Evolutionary conservation across 1,139 yeast species (phyloP), one percentile per base, ranked within the genome.

Genomic region (Suhomyces bokatorum): DNA sequence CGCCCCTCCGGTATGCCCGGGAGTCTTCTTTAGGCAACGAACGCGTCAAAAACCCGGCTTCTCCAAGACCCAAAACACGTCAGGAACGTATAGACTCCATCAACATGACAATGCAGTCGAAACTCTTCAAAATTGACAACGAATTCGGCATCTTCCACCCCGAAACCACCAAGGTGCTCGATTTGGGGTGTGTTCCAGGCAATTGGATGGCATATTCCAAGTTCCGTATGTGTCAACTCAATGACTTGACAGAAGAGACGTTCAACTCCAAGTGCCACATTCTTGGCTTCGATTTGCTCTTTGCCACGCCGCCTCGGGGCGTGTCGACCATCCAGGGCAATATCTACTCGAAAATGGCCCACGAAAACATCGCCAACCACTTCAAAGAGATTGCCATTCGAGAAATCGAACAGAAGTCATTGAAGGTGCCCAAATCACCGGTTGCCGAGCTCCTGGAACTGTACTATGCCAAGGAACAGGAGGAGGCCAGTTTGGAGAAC

Each of bases 111-210:
- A 55, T 62, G 28, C 66, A 60, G 36, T 54, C 65, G 30, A 60
- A 63, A 42, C 54, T 70, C 32, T 59, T 58, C 39, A 56, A 58
- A 15, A 43, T 73, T 8, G 73, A 72, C 49, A 52, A 56, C 13
- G 54, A 60, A 26, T 70, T 62, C 48, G 45, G 51, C 1, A 52
- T 73, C 3, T 63, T 73, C 47, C 54, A 63, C 45, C 24, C 47
- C 8, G 39, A 44, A 1, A 68, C 70, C 3, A 57, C 58, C 6
- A 64, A 60, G 40, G 69, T 71, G 4, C 43, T 74, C 5, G 78
- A 74, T 49, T 51, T 73, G 20, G 99, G 99, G 1, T 93, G 78
- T 61, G 96, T 96, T 0, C 99, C 99, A 0, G 99, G 99, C 0
- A 91, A 96, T 30, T 93, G 99, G 99, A 77, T 91, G 11, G 88